Conservation (phyloP, 1,284 basidiomycete species). For the Taiwanofungus camphoratus region DNA sequence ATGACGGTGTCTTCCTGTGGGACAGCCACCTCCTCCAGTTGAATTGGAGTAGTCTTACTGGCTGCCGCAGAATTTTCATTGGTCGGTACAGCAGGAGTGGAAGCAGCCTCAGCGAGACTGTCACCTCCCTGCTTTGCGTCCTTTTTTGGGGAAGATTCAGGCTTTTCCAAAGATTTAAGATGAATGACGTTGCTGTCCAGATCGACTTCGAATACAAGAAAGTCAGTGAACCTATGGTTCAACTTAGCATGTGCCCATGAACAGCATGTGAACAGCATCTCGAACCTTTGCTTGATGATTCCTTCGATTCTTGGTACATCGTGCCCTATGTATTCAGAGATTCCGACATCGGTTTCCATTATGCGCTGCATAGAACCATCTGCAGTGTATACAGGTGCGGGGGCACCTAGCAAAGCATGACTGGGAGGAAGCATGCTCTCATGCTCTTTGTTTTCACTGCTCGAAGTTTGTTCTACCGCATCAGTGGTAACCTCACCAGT, state of each 20-base stretch:
- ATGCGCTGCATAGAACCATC: constrained; percentile 52
- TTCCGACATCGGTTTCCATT: constrained; percentile 83
- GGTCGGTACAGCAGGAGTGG: constrained; percentile 1
- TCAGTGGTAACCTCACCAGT: constrained; percentile 8
- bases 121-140: constrained; percentile 9
- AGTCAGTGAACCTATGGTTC: constrained; percentile 81
- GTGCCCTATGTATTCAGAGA: constrained; percentile 79
- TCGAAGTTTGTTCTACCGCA: constrained; percentile 3
- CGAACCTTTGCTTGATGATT: constrained; percentile 92
- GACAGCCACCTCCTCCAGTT: background rate
- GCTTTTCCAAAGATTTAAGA: constrained; percentile 70
- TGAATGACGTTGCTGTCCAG: constrained; percentile 74
- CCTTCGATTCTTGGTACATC: constrained; percentile 74
- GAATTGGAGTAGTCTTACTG: no score
- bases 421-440: constrained; percentile 67
- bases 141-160: constrained; percentile 45
- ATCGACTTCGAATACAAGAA: constrained; percentile 87
- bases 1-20: background rate
- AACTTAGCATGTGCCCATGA: background rate
- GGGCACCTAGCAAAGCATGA: constrained; percentile 55
- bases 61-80: constrained; percentile 1
- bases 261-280: constrained; percentile 2
- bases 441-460: constrained; percentile 13
- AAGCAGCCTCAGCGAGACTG: constrained; percentile 3
- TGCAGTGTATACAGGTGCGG: constrained; percentile 40